Evolutionary conservation across 2,329 filamentous ascomycete species (phyloP).

Genomic region (Parastagonospora avenae): DNA sequence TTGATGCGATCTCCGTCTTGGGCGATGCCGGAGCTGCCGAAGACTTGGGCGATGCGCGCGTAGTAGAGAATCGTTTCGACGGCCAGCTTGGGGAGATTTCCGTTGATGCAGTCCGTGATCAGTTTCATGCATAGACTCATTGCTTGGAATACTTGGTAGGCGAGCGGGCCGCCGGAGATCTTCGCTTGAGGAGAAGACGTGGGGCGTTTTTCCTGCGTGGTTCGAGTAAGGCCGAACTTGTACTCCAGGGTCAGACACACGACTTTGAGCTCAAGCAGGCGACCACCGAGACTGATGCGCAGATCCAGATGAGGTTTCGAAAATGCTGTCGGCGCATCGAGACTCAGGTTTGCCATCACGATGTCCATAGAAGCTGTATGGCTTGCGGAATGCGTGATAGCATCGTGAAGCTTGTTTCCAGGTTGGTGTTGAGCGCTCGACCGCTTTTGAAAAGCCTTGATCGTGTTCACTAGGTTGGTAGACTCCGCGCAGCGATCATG

Average conservation of each 20-base stretch:
- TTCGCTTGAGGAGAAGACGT: background rate
- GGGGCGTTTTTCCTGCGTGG: background rate
- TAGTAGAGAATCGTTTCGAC: slow-evolving; percentile 46
- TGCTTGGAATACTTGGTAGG: slow-evolving; percentile 15
- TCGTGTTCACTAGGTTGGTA: slow-evolving; percentile 16
- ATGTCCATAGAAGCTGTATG: slow-evolving; percentile 19
- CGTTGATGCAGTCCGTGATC: slow-evolving; percentile 32
- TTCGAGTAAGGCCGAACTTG: slow-evolving; percentile 28
- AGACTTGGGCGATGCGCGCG: slow-evolving; percentile 33
- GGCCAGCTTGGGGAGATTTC: slow-evolving; percentile 46
- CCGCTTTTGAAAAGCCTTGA: slow-evolving; percentile 23
- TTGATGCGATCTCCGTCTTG: slow-evolving; percentile 8
- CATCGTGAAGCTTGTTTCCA: slow-evolving; percentile 47
- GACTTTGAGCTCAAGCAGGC: slow-evolving; percentile 34
- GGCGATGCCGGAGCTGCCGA: slow-evolving; percentile 19
- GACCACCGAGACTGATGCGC: slow-evolving; percentile 35
- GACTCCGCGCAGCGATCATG: slow-evolving; percentile 17
- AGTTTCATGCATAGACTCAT: slow-evolving; percentile 34
- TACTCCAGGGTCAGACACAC: slow-evolving; percentile 37
- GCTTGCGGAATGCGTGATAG: slow-evolving; percentile 30
- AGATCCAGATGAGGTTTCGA: slow-evolving; percentile 31
- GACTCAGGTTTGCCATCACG: slow-evolving; percentile 18
- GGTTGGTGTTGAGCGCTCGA: slow-evolving; percentile 43
- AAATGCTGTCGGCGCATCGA: slow-evolving; percentile 16
- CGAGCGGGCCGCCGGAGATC: slow-evolving; percentile 15